A percentile compares a stretch with the other conserved stretches of the same genome.
phyloP scores from a whole-genome alignment of 1,139 yeast genomes.

The Entelexis sorbosivorans region DNA sequence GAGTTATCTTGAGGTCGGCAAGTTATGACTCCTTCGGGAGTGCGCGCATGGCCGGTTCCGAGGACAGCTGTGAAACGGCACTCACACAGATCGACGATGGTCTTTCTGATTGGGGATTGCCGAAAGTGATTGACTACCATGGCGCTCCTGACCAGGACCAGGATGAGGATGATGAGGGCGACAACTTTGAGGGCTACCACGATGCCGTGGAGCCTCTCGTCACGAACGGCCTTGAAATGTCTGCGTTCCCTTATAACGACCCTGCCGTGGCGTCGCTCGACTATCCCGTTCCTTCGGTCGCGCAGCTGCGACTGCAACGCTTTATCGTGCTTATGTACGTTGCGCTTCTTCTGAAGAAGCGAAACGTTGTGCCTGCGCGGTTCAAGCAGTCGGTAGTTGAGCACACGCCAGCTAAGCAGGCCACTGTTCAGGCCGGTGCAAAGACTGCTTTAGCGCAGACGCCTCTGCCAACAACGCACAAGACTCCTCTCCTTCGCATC shows the following conservation, averaged over 20 bases:
- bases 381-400: too few relatives aligned
- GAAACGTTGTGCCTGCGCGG: background rate
- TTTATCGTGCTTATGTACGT: background rate
- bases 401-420: background rate
- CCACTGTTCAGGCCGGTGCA: too few relatives aligned
- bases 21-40: background rate
- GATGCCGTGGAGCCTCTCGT: background rate
- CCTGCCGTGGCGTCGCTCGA: background rate
- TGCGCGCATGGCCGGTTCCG: background rate
- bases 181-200: background rate
- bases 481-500: background rate
- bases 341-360: background rate
- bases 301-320: background rate
- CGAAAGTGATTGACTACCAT: constrained; percentile 21
- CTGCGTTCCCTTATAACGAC: background rate
- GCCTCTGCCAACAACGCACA: background rate
- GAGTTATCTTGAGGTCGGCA: background rate
- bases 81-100: constrained; percentile 24
- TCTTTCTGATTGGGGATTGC: constrained; percentile 26
- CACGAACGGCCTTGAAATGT: background rate
- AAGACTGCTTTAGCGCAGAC: too few relatives aligned
- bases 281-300: background rate
- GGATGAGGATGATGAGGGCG: background rate
- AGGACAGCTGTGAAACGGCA: background rate
- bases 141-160: background rate